Evolutionary conservation across 192 early-diverging fungal species (phyloP).

Genomic region (Rhizophagus clarus): DNA sequence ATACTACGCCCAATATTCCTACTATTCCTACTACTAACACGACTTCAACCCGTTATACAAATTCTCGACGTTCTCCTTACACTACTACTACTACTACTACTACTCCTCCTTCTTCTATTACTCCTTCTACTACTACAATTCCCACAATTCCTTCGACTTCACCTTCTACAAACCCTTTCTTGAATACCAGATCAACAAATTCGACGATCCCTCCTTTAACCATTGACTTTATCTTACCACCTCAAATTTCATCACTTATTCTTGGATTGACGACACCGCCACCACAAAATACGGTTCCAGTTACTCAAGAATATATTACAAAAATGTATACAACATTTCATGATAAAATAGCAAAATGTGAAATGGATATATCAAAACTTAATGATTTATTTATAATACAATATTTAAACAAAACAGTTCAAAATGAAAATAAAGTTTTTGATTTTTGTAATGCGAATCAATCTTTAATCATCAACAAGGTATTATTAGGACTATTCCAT

Average conservation of each 20-base stretch:
- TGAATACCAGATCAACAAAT: too few relatives aligned
- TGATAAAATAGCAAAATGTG: background rate
- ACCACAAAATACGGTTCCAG: too few relatives aligned
- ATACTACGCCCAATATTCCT: too few relatives aligned
- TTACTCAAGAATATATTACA: background rate
- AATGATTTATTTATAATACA: background rate
- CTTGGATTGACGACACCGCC: too few relatives aligned
- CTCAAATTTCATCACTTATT: too few relatives aligned
- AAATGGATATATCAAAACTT: background rate
- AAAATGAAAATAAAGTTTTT: background rate
- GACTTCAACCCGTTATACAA: too few relatives aligned
- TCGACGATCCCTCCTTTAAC: too few relatives aligned
- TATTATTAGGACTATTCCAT: background rate
- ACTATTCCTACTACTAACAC: background rate
- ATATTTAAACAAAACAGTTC: background rate
- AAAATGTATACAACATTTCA: background rate
- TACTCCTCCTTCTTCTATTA: too few relatives aligned
- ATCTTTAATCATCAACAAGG: background rate
- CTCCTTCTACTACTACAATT: too few relatives aligned
- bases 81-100: background rate
- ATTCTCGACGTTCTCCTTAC: too few relatives aligned
- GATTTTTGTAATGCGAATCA: background rate
- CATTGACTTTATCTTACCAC: too few relatives aligned
- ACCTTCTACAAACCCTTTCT: background rate
- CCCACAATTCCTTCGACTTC: too few relatives aligned